phyloP scores from a whole-genome alignment of 805 yeast genomes.

The Cyberlindnera euphorbiae region DNA sequence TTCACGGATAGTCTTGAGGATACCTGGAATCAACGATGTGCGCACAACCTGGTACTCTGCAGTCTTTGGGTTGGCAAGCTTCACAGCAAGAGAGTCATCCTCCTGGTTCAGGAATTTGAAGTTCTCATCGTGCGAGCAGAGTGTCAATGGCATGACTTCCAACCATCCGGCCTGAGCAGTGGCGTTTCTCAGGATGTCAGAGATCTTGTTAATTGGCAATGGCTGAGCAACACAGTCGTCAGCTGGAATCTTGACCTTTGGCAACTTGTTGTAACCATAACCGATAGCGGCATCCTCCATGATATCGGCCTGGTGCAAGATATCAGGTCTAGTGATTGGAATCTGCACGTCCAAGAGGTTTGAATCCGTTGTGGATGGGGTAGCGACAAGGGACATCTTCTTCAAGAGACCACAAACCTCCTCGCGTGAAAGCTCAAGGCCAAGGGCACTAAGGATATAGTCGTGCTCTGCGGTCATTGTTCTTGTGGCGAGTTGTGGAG shows the following conservation, averaged over 20 bases:
- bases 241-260: slow-evolving; percentile 71
- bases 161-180: slow-evolving; percentile 94
- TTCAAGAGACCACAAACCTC: slow-evolving; percentile 64
- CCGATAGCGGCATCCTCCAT: slow-evolving; percentile 98
- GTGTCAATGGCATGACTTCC: slow-evolving; percentile 92
- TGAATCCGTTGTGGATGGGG: slow-evolving; percentile 40
- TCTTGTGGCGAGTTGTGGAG: slow-evolving; percentile 72
- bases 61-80: slow-evolving; percentile 94
- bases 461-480: slow-evolving; percentile 65
- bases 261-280: slow-evolving; percentile 88
- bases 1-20: slow-evolving; percentile 91
- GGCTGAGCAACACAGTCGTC: slow-evolving; percentile 80
- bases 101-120: slow-evolving; percentile 72
- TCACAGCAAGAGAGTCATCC: slow-evolving; percentile 82
- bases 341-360: slow-evolving; percentile 46
- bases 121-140: slow-evolving; percentile 96
- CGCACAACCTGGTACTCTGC: slow-evolving; percentile 96
- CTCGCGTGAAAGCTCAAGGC: slow-evolving; percentile 64
- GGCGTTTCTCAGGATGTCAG: slow-evolving; percentile 87
- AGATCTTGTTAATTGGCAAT: slow-evolving; percentile 83
- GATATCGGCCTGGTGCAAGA: slow-evolving; percentile 94
- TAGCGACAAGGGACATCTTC: slow-evolving; percentile 78
- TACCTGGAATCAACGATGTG: slow-evolving; percentile 90
- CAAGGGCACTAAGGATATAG: slow-evolving; percentile 90
- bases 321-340: slow-evolving; percentile 94